A percentile compares a stretch with the other conserved stretches of the same genome.
Evolutionary conservation across 2,329 filamentous ascomycete species (phyloP).

Genomic region (Niveomyces coronatus): DNA sequence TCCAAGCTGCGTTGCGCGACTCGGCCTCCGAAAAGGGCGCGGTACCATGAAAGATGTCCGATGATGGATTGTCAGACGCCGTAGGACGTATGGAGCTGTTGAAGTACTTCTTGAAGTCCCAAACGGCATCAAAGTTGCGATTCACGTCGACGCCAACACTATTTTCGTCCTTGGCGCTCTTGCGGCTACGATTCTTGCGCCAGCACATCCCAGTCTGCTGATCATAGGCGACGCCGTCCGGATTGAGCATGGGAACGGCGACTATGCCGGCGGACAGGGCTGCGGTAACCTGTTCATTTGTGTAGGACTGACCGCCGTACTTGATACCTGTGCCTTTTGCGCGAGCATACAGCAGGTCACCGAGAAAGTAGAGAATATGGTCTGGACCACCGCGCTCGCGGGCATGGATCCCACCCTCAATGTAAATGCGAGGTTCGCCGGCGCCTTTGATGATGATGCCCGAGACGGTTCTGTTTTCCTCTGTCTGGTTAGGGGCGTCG

Average conservation of each 20-base stretch:
- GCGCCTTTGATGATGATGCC: constrained; percentile 36
- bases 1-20: constrained; percentile 42
- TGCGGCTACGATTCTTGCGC: constrained; percentile 45
- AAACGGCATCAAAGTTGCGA: constrained; percentile 48
- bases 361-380: constrained; percentile 45
- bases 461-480: constrained; percentile 28
- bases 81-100: constrained; percentile 28
- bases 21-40: constrained; percentile 45
- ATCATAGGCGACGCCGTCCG: constrained; percentile 43
- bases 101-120: constrained; percentile 39
- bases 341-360: constrained; percentile 45
- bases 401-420: constrained; percentile 45
- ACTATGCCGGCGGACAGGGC: constrained; percentile 44
- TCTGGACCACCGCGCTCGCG: constrained; percentile 48
- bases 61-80: constrained; percentile 27
- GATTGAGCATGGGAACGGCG: constrained; percentile 41
- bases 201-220: constrained; percentile 39
- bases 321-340: constrained; percentile 36
- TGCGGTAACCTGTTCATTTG: constrained; percentile 38
- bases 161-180: constrained; percentile 20
- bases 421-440: constrained; percentile 35
- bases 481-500: constrained; percentile 32
- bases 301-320: constrained; percentile 43
- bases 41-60: constrained; percentile 40
- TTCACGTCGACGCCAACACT: constrained; percentile 42